These are phyloP conservation scores for Maudiozyma humilis DNA, from an alignment of 1,139 yeast genomes.

Conservation along the genomic window DNA sequence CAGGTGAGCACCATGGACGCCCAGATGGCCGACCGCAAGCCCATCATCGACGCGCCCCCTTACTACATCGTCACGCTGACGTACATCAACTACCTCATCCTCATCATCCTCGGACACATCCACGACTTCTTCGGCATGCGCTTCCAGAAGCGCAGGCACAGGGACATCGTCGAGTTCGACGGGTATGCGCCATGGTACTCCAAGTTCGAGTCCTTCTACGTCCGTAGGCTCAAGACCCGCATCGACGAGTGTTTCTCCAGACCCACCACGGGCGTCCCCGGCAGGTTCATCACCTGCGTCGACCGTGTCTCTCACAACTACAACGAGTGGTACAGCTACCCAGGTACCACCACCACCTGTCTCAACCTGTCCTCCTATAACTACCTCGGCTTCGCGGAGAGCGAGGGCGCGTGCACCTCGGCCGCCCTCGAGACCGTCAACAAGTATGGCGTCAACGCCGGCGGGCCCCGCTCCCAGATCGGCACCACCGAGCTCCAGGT, in stretches of 20 bases:
- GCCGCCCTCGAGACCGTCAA: constrained; percentile 56
- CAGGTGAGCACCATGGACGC: constrained; percentile 37
- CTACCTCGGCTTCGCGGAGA: constrained; percentile 94
- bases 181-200: constrained; percentile 97
- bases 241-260: constrained; percentile 92
- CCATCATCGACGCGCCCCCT: constrained; percentile 76
- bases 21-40: constrained; percentile 49
- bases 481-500: constrained; percentile 75
- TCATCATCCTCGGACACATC: constrained; percentile 81
- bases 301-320: constrained; percentile 63
- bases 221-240: constrained; percentile 82
- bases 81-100: constrained; percentile 70
- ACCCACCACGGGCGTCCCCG: constrained; percentile 96
- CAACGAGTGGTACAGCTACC: constrained; percentile 50
- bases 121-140: constrained; percentile 79
- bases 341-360: constrained; percentile 70
- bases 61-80: constrained; percentile 71
- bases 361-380: constrained; percentile 85
- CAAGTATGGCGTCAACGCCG: constrained; percentile 65
- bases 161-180: constrained; percentile 63
- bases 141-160: constrained; percentile 57
- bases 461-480: constrained; percentile 65
- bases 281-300: constrained; percentile 74
- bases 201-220: constrained; percentile 87
- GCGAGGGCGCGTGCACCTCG: constrained; percentile 86